These are phyloP conservation scores for Lachnellula hyalina DNA, from an alignment of 2,329 filamentous ascomycete species.

Conservation along the genomic window DNA sequence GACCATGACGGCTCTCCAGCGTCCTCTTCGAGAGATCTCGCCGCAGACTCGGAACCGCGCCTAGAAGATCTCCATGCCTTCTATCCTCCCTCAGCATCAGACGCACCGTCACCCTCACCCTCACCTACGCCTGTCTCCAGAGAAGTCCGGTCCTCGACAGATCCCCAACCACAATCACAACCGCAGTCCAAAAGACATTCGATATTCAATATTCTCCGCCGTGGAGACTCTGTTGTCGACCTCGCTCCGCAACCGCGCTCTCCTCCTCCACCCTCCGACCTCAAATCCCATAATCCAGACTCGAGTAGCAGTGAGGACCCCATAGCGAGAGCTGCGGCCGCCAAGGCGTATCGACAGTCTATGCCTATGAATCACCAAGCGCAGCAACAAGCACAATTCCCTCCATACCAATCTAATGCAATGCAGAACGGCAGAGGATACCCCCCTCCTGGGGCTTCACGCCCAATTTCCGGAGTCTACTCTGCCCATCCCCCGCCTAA, in stretches of 20 bases:
- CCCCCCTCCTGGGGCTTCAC: slow-evolving; percentile 31
- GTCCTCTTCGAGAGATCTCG: slow-evolving; percentile 21
- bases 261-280: slow-evolving; percentile 19
- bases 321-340: slow-evolving; percentile 22
- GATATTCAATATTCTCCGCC: slow-evolving; percentile 33
- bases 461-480: slow-evolving; percentile 44
- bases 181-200: slow-evolving; percentile 29
- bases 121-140: slow-evolving; percentile 17
- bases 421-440: slow-evolving; percentile 35
- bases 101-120: slow-evolving; percentile 6
- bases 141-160: slow-evolving; percentile 24
- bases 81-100: slow-evolving; percentile 1
- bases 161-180: slow-evolving; percentile 16
- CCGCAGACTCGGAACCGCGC: slow-evolving; percentile 18
- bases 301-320: slow-evolving; percentile 30
- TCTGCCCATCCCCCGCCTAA: slow-evolving; percentile 36
- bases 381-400: slow-evolving; percentile 37
- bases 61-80: slow-evolving; percentile 6
- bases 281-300: slow-evolving; percentile 16
- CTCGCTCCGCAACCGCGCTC: slow-evolving; percentile 13
- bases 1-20: slow-evolving; percentile 52
- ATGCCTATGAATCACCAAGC: slow-evolving; percentile 40
- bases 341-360: slow-evolving; percentile 37
- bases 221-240: slow-evolving; percentile 23
- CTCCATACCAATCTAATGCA: slow-evolving; percentile 39